Conservation (phyloP, 768 basidiomycete species). For the Russula griseocarnosa region DNA sequence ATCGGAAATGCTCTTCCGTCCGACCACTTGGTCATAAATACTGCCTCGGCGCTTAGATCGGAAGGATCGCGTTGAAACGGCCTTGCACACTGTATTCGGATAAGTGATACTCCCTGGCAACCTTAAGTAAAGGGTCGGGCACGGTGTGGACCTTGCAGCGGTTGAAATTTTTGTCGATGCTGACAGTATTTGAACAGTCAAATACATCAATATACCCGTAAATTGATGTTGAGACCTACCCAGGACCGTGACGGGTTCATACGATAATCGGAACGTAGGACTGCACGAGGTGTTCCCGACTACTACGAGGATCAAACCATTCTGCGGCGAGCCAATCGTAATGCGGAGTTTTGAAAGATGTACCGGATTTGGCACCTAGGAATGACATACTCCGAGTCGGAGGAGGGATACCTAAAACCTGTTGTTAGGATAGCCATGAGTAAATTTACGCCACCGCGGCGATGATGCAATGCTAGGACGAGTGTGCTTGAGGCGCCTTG, state of each 20-base stretch:
- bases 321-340: neutral
- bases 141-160: neutral
- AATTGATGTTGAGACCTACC: neutral
- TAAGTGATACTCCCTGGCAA: neutral
- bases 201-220: neutral
- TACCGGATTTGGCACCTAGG: neutral
- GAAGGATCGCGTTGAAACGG: constrained; percentile 20
- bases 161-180: neutral
- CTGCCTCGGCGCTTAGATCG: neutral
- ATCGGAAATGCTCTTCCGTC: neutral
- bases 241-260: neutral
- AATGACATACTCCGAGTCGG: neutral
- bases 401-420: neutral
- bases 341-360: neutral
- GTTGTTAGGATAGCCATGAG: neutral
- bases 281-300: neutral
- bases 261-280: neutral
- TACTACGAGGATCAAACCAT: neutral
- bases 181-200: neutral
- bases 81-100: neutral
- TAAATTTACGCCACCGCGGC: neutral
- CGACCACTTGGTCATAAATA: constrained; percentile 17
- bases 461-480: neutral
- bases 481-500: neutral
- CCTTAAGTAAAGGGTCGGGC: constrained; percentile 6